Evolutionary conservation across 78 protist species (phyloP), one percentile per base, ranked within the genome.

Genomic region (Dictyostelium discoideum): DNA sequence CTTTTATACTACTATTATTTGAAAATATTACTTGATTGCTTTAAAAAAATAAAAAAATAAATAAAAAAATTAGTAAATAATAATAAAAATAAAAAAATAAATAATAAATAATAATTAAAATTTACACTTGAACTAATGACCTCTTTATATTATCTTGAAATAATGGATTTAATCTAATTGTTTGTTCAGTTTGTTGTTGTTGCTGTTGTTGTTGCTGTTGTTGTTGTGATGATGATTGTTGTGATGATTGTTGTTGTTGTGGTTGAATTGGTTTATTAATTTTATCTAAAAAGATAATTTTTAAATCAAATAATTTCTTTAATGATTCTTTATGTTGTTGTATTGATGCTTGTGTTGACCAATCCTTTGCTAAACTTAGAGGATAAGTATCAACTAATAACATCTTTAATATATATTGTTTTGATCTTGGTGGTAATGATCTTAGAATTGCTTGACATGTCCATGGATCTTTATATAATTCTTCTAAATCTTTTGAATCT

Each of bases 361-460:
- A 88, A 39, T 60, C 60, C 48, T 57, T 54, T 14, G 85, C 67
- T 20, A 20, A 22, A 7, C 3, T 5, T 10, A 63, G 7, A 0
- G 77, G 44, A 60, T 63, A 40, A 1, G 69, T 3, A 39, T 88
- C 86, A 44, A 88, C 32, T 60, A 80, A 10, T 29, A 80, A 57
- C 69, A 88, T 14, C 72, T 67, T 88, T 16, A 88, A 46, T 40
- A 88, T 78, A 88, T 80, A 88, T 88, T 88, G 93, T 80, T 88
- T 88, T 18, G 72, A 32, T 80, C 85, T 78, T 80, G 93, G 87
- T 26, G 93, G 93, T 65, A 88, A 80, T 60, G 93, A 80, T 46
- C 93, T 78, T 7, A 88, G 8, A 42, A 88, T 80, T 6, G 93
- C 93, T 88, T 80, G 85, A 80, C 93, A 88, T 42, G 93, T 88